A percentile compares a stretch with the other conserved stretches of the same genome.
Conservation (phyloP, 352 stramenopile species). For the Phytophthora fragariae region DNA sequence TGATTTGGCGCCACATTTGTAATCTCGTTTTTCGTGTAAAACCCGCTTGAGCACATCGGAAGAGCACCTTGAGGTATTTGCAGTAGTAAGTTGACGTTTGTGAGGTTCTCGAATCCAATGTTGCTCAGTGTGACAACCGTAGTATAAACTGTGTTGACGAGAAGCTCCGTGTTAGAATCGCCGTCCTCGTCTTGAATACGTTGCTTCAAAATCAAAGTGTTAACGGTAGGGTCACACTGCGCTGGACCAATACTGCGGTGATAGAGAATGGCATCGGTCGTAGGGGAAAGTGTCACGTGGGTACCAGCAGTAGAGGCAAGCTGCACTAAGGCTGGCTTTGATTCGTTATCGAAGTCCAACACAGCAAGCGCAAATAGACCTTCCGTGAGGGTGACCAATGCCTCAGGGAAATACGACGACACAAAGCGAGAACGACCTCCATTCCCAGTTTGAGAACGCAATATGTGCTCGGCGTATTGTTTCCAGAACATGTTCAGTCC, state of each 20-base stretch:
- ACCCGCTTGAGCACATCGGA: conserved; percentile 46
- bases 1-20: conserved; percentile 47
- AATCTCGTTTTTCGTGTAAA: conserved; percentile 62
- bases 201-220: conserved; percentile 66
- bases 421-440: conserved; percentile 43
- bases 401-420: conserved; percentile 66
- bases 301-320: conserved; percentile 16
- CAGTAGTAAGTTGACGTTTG: conserved; percentile 57
- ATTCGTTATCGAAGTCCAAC: conserved; percentile 48
- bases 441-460: conserved; percentile 3
- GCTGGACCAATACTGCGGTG: conserved; percentile 54
- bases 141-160: conserved; percentile 60
- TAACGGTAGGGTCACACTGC: conserved; percentile 26
- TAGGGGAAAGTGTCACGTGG: conserved; percentile 28
- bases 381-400: conserved; percentile 52
- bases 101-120: conserved; percentile 42
- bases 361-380: conserved; percentile 64
- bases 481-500: conserved; percentile 68
- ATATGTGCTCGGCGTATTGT: conserved; percentile 58
- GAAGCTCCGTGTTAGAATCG: conserved; percentile 42
- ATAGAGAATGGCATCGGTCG: conserved; percentile 51
- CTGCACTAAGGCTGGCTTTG: conserved; percentile 27
- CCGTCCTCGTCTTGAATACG: conserved; percentile 43
- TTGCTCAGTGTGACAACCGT: conserved; percentile 69
- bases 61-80: conserved; percentile 71